phyloP scores from a whole-genome alignment of 768 basidiomycete species.

The Hebeloma cylindrosporum region DNA sequence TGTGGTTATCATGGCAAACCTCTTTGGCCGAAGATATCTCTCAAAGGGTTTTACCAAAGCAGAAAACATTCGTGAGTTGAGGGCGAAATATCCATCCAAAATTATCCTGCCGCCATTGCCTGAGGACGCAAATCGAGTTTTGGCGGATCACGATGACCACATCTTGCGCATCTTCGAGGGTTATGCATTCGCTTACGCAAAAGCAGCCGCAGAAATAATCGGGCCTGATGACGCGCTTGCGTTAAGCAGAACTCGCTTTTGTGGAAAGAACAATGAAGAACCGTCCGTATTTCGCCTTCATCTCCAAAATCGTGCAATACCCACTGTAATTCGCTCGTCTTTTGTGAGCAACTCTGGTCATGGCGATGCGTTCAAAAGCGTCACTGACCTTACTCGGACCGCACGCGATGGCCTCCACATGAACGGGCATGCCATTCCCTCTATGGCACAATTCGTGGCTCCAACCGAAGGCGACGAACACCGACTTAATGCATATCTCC shows the following conservation, averaged over 20 bases:
- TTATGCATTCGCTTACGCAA: conserved; percentile 52
- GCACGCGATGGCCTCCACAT: conserved; percentile 54
- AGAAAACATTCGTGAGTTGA: conserved; percentile 33
- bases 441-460: conserved; percentile 36
- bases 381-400: conserved; percentile 53
- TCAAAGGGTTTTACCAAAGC: conserved; percentile 42
- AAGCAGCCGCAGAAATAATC: conserved; percentile 36
- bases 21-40: conserved; percentile 63
- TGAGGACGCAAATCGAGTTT: conserved; percentile 35
- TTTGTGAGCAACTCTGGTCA: conserved; percentile 74
- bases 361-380: conserved; percentile 49
- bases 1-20: conserved; percentile 58
- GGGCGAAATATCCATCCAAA: conserved; percentile 51
- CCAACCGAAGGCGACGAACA: conserved; percentile 17
- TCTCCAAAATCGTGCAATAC: conserved; percentile 39
- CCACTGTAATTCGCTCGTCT: conserved; percentile 47
- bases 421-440: conserved; percentile 61
- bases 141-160: conserved; percentile 47
- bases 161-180: conserved; percentile 53
- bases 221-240: conserved; percentile 50
- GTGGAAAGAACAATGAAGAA: conserved; percentile 4
- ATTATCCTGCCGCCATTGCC: conserved; percentile 55
- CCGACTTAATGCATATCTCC: conserved; percentile 60
- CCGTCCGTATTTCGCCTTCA: conserved; percentile 32
- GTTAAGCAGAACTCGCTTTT: conserved; percentile 37